These are phyloP conservation scores for Fraxinus baroniana DNA, from an alignment of 305 asterid genomes.

Conservation along the genomic window DNA sequence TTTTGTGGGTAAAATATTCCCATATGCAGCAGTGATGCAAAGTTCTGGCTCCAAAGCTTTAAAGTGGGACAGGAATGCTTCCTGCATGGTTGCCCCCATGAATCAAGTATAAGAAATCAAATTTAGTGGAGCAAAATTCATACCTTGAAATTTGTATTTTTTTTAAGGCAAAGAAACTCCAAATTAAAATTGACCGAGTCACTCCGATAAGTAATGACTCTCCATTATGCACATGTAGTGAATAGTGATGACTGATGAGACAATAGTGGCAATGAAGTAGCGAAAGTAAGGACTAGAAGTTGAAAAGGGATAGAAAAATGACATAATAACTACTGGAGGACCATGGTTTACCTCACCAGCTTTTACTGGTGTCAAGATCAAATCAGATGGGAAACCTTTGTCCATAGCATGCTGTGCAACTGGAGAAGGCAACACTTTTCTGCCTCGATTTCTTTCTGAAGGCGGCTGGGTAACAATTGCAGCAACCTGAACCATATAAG, in stretches of 20 bases:
- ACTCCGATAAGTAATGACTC: background rate
- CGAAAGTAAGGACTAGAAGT: background rate
- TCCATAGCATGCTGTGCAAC: conserved; percentile 87
- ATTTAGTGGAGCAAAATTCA: background rate
- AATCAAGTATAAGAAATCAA: conserved; percentile 1
- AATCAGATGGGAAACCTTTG: conserved; percentile 69
- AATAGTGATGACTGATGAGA: background rate
- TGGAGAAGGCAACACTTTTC: conserved; percentile 87
- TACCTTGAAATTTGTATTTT: background rate
- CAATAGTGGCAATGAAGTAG: background rate
- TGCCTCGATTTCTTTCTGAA: conserved; percentile 83
- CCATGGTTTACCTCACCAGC: conserved; percentile 71
- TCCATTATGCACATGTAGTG: background rate
- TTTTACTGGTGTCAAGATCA: conserved; percentile 75
- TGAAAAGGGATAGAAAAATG: background rate
- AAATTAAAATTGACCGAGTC: background rate
- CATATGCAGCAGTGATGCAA: conserved; percentile 95
- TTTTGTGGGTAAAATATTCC: conserved; percentile 83
- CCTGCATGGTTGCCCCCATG: conserved; percentile 46
- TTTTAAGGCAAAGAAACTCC: background rate
- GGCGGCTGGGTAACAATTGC: conserved; percentile 96
- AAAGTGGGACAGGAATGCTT: conserved; percentile 59
- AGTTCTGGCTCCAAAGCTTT: conserved; percentile 84
- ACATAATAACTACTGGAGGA: background rate
- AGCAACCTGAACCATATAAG: conserved; percentile 54